Evolutionary conservation across 1,284 basidiomycete species (phyloP), one percentile per base, ranked within the genome.

Genomic region (Apiotrichum veenhuisii): DNA sequence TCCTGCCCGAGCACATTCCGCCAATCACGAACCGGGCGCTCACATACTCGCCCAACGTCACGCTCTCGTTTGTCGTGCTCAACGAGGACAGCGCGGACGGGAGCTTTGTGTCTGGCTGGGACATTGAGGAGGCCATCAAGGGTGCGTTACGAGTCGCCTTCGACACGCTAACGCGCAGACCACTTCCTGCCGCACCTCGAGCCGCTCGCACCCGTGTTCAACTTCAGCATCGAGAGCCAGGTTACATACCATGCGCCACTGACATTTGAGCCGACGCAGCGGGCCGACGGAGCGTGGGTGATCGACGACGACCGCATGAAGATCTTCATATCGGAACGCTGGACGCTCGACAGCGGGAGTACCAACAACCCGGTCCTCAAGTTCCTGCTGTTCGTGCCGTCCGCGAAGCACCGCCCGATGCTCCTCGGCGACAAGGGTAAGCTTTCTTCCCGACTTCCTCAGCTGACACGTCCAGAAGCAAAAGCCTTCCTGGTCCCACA

Each of bases 211-310:
- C 75, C 80, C 14, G 74, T 98, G 27, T 91, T 97, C 78, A 91
- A 92, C 69, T 91, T 95, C 70, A 90, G 88, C 3, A 82, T 97
- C 51, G 93, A 98, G 78, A 95, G 90, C 58, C 94, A 98, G 77
- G 84, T 96, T 0, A 89, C 94, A 65, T 92, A 87, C 72, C 87
- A 95, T 69, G 90, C 92, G 1, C 94, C 93, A 0, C 77, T 98
- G 40, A 85, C 91, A 0, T 91, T 98, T 66, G 78, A 83, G 52
- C 89, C 41, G n/a, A 55, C 42, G n/a, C 66, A 51, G 36, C 55
- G 30, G 11, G 67, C 78, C 33, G 52, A 55, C 8, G 75, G 75
- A 18, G 69, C 71, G 0, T 84, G 84, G 72, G 82, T 84, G 0
- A 76, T 96, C 40, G 84, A 84, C 15, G 83, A 85, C 55, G 90